A percentile compares a stretch with the other conserved stretches of the same genome.
Evolutionary conservation across 345 rosid species (phyloP).

Genomic region (Sonneratia alba): DNA sequence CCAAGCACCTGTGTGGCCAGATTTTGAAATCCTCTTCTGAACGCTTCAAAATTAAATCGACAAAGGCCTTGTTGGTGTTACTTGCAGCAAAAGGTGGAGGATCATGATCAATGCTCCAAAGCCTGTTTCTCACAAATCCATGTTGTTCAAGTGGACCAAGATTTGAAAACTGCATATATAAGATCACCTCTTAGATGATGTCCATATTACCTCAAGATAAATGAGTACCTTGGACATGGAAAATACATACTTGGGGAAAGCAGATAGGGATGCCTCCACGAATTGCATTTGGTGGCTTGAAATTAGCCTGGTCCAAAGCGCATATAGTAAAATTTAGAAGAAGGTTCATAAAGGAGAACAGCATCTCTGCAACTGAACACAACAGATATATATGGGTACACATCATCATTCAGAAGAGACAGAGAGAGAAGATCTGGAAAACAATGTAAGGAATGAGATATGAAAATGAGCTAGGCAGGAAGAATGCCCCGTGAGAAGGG

Average conservation of each 20-base stretch:
- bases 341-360: not conserved
- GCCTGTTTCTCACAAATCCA: conserved; percentile 74
- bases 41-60: conserved; percentile 61
- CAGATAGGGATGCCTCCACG: conserved; percentile 92
- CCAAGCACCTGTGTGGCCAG: conserved; percentile 75
- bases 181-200: conserved; percentile 6
- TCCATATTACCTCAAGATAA: not conserved
- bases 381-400: too few relatives aligned
- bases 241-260: conserved; percentile 74
- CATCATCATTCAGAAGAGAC: not conserved
- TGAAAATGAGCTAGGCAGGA: not conserved
- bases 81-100: conserved; percentile 51
- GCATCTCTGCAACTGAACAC: too few relatives aligned
- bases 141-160: conserved; percentile 62
- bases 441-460: not conserved
- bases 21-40: conserved; percentile 58
- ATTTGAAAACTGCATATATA: conserved; percentile 49
- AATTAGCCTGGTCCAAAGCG: conserved; percentile 42
- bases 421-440: not conserved
- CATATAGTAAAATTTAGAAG: not conserved
- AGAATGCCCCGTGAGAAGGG: not conserved
- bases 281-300: conserved; percentile 58
- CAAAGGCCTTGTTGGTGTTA: conserved; percentile 32
- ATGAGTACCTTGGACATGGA: conserved; percentile 1
- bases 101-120: conserved; percentile 62